Base-by-base conservation (phyloP, 106 monocot genomes). In the Alisma plantagoaquatica region DNA sequence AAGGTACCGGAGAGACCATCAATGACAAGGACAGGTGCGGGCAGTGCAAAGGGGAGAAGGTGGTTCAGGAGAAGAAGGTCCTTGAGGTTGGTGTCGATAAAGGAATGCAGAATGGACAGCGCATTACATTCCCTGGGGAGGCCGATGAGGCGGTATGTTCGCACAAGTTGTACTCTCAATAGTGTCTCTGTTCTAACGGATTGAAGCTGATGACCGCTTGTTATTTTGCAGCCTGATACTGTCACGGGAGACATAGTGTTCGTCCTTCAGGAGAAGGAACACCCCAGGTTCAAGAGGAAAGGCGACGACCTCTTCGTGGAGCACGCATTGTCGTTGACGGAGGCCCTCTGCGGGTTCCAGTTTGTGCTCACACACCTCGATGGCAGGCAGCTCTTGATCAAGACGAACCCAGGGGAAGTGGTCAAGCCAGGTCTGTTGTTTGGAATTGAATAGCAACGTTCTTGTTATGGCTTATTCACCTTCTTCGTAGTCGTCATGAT, bases 381-480 rank as follows among this genome's bases (percentile, higher is more conserved):
- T 51, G 74, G 74, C 73, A 68, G 92, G 43, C 92, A 93, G 65
- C 66, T 93, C 27, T 79, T 93, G 12, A 79, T 93, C 38, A 93
- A 93, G 48, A 77, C 87, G 16, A 86, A 82, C 58, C 82, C 82
- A 21, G 86, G 92, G 5, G 92, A 92, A 73, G 82, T 92, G 14
- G 58, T 92, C 51, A 92, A 92, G 75, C 92, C 92, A 53, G 81
- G 91, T 85, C n/a, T n/a, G n/a, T n/a, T n/a, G n/a, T n/a, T n/a
- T n/a, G n/a, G n/a, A n/a, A n/a, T n/a, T n/a, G n/a, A n/a, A n/a
- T n/a, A n/a, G n/a, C n/a, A n/a, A n/a, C n/a, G n/a, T n/a, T n/a
- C n/a, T n/a, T n/a, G n/a, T n/a, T n/a, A n/a, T n/a, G n/a, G n/a
- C n/a, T n/a, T n/a, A n/a, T n/a, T n/a, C n/a, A n/a, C n/a, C n/a